Evolutionary conservation across 163 green algal species (phyloP).

Genomic region (Scenedesmus sp.): DNA sequence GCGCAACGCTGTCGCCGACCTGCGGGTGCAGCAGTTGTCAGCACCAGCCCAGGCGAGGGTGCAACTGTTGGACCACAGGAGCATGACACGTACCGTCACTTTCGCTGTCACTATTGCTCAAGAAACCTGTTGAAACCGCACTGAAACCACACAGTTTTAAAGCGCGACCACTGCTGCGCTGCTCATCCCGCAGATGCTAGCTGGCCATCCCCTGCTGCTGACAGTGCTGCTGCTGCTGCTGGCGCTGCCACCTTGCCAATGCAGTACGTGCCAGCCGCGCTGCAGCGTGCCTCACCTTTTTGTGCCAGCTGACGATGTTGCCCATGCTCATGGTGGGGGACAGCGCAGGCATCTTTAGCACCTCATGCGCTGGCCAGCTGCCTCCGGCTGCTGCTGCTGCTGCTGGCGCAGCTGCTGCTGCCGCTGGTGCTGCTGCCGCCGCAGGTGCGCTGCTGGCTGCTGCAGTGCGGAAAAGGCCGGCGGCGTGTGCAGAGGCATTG

Average conservation of each 20-base stretch:
- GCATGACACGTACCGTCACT: too few species aligned
- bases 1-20: neutral
- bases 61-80: too few species aligned
- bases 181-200: too few species aligned
- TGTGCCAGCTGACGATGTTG: conserved; percentile 86
- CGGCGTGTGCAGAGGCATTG: too few species aligned
- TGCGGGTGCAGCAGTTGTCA: too few species aligned
- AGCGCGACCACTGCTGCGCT: too few species aligned
- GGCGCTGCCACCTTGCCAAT: neutral
- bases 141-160: too few species aligned
- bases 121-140: too few species aligned
- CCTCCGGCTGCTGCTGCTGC: conserved; percentile 20
- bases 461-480: neutral
- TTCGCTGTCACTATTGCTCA: too few species aligned
- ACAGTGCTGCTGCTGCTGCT: neutral
- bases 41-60: too few species aligned
- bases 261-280: neutral
- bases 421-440: neutral
- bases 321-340: conserved; percentile 92
- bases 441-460: conserved; percentile 6
- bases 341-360: conserved; percentile 87
- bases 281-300: conserved; percentile 61
- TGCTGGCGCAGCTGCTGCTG: conserved; percentile 22
- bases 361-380: conserved; percentile 70
- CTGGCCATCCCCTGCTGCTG: neutral